Conservation (phyloP, 2,329 filamentous ascomycete species). For the Magnaporthiopsis poae region DNA sequence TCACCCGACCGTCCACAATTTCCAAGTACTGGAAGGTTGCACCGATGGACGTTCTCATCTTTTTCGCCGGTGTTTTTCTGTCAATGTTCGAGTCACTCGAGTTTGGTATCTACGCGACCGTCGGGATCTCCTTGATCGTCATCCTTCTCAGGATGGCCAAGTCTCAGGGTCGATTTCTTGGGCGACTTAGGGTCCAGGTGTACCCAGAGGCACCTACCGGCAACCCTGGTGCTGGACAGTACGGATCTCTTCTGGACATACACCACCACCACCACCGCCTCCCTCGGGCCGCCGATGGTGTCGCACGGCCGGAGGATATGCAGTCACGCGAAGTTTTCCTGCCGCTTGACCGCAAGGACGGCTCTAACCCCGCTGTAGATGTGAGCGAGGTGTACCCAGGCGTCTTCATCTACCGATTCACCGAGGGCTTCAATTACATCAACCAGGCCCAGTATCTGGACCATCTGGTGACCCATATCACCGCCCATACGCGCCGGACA, state of each 20-base stretch:
- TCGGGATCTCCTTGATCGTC: slow-evolving; percentile 31
- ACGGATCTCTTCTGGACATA: background rate
- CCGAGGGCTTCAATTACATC: slow-evolving; percentile 42
- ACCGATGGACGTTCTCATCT: slow-evolving; percentile 19
- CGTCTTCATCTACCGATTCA: slow-evolving; percentile 42
- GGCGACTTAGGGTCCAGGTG: slow-evolving; percentile 14
- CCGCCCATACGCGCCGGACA: slow-evolving; percentile 29
- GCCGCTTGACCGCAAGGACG: slow-evolving; percentile 30
- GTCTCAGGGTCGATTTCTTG: slow-evolving; percentile 38
- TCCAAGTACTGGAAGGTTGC: slow-evolving; percentile 38
- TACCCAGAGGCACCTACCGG: background rate
- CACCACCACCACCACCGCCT: background rate
- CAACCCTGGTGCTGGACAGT: background rate
- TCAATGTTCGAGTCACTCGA: slow-evolving; percentile 35
- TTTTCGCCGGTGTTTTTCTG: slow-evolving; percentile 15
- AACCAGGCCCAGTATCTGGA: slow-evolving; percentile 42
- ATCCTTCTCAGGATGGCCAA: slow-evolving; percentile 36
- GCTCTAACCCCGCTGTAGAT: slow-evolving; percentile 34
- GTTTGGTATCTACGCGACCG: slow-evolving; percentile 39
- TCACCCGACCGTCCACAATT: slow-evolving; percentile 7
- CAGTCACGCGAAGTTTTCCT: slow-evolving; percentile 26
- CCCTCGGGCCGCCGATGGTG: too few species aligned
- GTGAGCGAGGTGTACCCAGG: slow-evolving; percentile 36
- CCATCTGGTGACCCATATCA: slow-evolving; percentile 28
- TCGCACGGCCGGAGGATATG: too few species aligned